These are phyloP conservation scores for Penicillium psychrosexuale DNA, from an alignment of 2,329 filamentous ascomycete species.

Conservation along the genomic window DNA sequence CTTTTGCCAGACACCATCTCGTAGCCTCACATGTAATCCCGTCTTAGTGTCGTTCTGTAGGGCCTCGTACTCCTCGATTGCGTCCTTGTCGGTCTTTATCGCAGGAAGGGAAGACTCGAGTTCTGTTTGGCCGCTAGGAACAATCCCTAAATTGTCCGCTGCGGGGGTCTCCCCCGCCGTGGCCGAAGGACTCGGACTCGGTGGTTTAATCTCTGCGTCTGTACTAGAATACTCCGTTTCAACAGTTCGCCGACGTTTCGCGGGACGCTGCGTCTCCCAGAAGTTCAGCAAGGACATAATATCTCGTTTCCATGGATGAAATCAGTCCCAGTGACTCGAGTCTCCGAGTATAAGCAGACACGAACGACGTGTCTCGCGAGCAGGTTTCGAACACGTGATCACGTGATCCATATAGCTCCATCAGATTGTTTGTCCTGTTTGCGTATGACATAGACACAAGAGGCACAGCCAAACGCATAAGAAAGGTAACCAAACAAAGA, in stretches of 20 bases:
- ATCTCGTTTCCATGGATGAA: slow-evolving; percentile 10
- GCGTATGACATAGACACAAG: slow-evolving; percentile 3
- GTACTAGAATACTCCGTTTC: slow-evolving; percentile 4
- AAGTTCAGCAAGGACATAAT: slow-evolving; percentile 39
- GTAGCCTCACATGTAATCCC: slow-evolving; percentile 51
- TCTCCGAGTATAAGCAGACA: neutral
- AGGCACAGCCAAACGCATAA: neutral
- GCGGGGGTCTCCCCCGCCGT: slow-evolving; percentile 33
- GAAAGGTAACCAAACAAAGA: neutral
- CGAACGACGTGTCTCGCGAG: slow-evolving; percentile 16
- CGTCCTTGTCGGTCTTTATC: slow-evolving; percentile 64
- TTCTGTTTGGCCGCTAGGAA: slow-evolving; percentile 55
- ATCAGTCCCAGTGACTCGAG: neutral
- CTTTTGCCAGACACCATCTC: slow-evolving; percentile 63
- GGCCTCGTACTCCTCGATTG: slow-evolving; percentile 75
- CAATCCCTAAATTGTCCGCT: slow-evolving; percentile 29
- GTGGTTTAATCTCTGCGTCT: slow-evolving; percentile 5
- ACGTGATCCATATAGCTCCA: slow-evolving; percentile 25
- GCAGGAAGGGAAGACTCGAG: slow-evolving; percentile 69
- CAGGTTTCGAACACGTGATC: slow-evolving; percentile 31
- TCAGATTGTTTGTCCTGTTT: slow-evolving; percentile 24
- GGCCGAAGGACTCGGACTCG: slow-evolving; percentile 33
- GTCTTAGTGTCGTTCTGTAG: slow-evolving; percentile 51
- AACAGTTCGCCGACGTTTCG: slow-evolving; percentile 34
- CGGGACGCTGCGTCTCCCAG: slow-evolving; percentile 33